Evolutionary conservation across 805 yeast genomes (phyloP), one percentile per base, ranked within the genome.

Genomic region (Phaffomyces opuntiae): DNA sequence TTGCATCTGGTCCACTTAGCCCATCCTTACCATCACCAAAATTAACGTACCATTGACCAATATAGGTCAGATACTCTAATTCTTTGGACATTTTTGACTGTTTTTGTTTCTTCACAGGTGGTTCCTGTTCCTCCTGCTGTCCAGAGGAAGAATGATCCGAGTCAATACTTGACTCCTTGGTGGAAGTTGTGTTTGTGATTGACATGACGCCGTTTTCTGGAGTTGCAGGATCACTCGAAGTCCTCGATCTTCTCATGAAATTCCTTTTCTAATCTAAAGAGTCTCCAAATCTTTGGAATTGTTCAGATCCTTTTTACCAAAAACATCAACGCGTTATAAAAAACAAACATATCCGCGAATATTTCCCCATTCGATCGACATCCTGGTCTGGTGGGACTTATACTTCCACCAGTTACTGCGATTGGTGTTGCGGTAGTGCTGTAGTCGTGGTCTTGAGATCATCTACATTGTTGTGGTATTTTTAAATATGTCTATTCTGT

Each of bases 21-120:
- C 49, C 49, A 36, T 46, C 41, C n/a, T 38, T 21, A 25, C 47
- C 45, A 36, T 44, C 46, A 16, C 46, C 46, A 14, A 48, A 32
- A 32, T 41, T 39, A 1, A 43, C 40, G 25, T 47, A 47, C 49
- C 49, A 47, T 29, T 47, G 47, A 9, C 44, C 46, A 14, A 39
- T 39, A 25, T 42, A 42, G 6, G 26, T 9, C 25, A 46, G 29
- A 17, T 36, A 25, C 1, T n/a, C 41, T 5, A 46, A 36, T 9
- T n/a, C 39, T 8, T 33, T 14, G 8, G 12, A 11, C 31, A 13
- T 11, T 5, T 36, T 17, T 17, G 12, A 31, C 31, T 39, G 39
- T 16, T 25, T 34, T 34, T 24, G 16, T 31, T 39, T 39, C 21
- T 39, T 27, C 6, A 8, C 4, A 2, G 29, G 31, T 11, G 40